Conservation (phyloP, 371 early-diverging fungal genomes). For the Rhizomucor miehei region DNA sequence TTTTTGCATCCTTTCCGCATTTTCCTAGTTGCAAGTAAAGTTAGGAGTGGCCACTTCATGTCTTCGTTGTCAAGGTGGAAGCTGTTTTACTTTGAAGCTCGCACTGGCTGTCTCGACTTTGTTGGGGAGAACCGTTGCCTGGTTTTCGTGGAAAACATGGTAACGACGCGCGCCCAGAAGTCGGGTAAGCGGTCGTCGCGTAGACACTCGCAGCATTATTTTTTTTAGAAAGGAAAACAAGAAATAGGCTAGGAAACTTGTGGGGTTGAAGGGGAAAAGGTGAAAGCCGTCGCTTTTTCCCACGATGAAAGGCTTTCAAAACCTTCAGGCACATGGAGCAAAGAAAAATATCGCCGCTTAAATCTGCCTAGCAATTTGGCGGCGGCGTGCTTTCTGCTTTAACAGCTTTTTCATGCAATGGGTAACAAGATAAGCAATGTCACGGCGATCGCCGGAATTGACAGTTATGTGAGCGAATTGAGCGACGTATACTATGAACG, state of each 20-base stretch:
- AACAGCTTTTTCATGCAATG: constrained; percentile 30
- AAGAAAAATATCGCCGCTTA: too few relatives aligned
- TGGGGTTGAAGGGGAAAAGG: too few relatives aligned
- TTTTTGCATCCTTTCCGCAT: constrained; percentile 74
- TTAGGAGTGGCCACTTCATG: too few relatives aligned
- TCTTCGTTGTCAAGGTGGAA: background rate
- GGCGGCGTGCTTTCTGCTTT: background rate
- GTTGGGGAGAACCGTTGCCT: constrained; percentile 41
- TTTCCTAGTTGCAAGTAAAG: constrained; percentile 82
- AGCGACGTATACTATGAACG: constrained; percentile 72
- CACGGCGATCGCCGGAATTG: constrained; percentile 65
- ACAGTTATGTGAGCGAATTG: constrained; percentile 69
- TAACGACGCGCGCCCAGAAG: constrained; percentile 7
- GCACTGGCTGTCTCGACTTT: constrained; percentile 74
- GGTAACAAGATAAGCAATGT: constrained; percentile 69
- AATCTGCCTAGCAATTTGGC: too few relatives aligned
- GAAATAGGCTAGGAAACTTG: too few relatives aligned
- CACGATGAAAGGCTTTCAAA: too few relatives aligned
- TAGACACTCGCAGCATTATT: too few relatives aligned
- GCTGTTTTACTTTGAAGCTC: constrained; percentile 71
- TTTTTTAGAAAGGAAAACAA: too few relatives aligned
- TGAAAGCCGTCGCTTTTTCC: too few relatives aligned
- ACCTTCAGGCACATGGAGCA: too few relatives aligned
- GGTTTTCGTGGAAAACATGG: constrained; percentile 41
- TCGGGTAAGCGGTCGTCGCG: too few relatives aligned